Evolutionary conservation across 768 basidiomycete species (phyloP), one percentile per base, ranked within the genome.

Genomic region (Nidularia pulvinata): DNA sequence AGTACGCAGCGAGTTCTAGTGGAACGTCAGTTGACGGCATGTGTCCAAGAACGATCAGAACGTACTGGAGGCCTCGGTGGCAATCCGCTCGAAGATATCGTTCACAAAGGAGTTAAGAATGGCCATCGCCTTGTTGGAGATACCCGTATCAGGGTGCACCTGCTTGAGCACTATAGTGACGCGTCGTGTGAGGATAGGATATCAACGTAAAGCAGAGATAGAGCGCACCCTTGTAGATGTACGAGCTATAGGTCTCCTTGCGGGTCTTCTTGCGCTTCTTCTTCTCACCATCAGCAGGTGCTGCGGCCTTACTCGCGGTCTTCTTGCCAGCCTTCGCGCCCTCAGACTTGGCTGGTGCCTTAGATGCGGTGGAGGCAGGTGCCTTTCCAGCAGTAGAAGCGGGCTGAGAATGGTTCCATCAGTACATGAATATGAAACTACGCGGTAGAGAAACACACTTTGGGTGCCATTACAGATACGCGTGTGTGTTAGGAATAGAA

Each of bases 1-100:
- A 97, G 82, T 98, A 98, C 1, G 93, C 84, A 52, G 95, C 94
- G 65, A 98, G 93, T 76, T 96, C 91, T 93, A 62, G 50, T 55
- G 53, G 49, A 32, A 6, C 49, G 50, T 57, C 7, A 57, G 46
- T 47, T 50, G 34, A 7, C 11, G 1, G n/a, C 25, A 22, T 32
- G 6, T 22, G 46, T 16, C 9, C n/a, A 25, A 39, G 34, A 33
- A 3, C 34, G 34, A 46, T 7, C 0, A 42, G 48, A 36, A 61
- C 89, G 55, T 51, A 93, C 91, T 93, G 58, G 91, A 93, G 49
- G 93, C 92, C 62, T 93, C 92, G 11, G 85, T 86, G 4, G 92
- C 93, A 60, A 90, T 89, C 44, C 88, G 84, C 72, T 90, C 89
- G 63, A 91, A 91, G 65, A 91, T 90, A 60, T 91, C 89, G 65